Evolutionary conservation across 2,329 filamentous ascomycete species (phyloP).

Genomic region (Gnomoniopsis smithogilvyi): DNA sequence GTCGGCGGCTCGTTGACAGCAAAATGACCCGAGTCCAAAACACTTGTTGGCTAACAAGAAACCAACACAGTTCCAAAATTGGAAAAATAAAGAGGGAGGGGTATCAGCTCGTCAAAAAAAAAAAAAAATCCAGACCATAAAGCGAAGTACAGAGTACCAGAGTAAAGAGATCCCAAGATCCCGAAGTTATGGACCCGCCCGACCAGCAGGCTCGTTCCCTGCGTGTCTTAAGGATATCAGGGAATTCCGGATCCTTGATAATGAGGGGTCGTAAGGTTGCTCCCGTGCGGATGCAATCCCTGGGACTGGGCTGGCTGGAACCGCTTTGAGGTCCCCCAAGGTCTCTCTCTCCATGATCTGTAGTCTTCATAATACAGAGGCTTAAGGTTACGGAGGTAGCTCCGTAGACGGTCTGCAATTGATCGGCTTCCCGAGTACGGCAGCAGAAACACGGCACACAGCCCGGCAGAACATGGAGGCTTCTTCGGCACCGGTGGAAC

Average conservation of each 20-base stretch:
- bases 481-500: background rate
- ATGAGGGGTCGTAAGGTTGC: conserved; percentile 1
- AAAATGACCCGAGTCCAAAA: background rate
- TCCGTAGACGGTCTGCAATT: no score
- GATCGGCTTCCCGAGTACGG: no score
- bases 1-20: background rate
- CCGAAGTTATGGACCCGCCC: background rate
- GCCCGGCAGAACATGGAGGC: background rate
- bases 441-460: background rate
- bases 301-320: background rate
- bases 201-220: conserved; percentile 2
- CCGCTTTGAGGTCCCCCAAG: background rate
- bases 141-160: no score
- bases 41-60: background rate
- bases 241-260: background rate
- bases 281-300: conserved; percentile 3
- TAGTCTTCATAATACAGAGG: no score
- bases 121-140: no score
- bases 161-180: no score
- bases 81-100: background rate
- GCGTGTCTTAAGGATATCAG: background rate
- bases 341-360: background rate
- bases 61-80: no score
- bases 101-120: no score
- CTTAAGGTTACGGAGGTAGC: background rate